Percentiles rank a stretch among this genome's conserved stretches.
Conservation (phyloP, 805 yeast genomes). For the Yamadazyma insecticola region DNA sequence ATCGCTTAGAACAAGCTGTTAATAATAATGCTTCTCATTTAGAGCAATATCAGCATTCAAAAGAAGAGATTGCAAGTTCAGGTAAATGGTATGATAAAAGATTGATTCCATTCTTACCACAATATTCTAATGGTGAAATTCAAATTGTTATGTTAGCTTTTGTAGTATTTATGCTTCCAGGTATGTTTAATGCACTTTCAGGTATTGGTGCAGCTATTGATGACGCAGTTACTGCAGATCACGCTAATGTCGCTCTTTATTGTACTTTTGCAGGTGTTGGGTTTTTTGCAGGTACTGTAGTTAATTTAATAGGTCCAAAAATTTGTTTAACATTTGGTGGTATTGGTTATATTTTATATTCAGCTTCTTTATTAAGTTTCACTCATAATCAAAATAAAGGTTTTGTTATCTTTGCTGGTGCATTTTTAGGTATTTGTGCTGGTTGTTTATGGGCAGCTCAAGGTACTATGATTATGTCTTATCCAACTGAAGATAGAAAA, state of each 20-base stretch:
- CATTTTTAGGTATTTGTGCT: slow-evolving; percentile 54
- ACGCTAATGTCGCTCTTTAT: slow-evolving; percentile 50
- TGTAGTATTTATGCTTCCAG: slow-evolving; percentile 47
- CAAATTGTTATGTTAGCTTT: slow-evolving; percentile 45
- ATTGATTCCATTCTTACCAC: slow-evolving; percentile 21
- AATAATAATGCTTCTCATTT: slow-evolving; percentile 14
- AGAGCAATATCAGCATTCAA: slow-evolving; percentile 20
- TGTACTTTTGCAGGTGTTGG: slow-evolving; percentile 55
- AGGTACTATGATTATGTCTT: slow-evolving; percentile 53
- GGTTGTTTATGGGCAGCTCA: slow-evolving; percentile 57
- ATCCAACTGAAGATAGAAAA: slow-evolving; percentile 50
- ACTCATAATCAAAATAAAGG: slow-evolving; percentile 44
- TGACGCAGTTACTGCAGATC: slow-evolving; percentile 36
- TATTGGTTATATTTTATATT: slow-evolving; percentile 49
- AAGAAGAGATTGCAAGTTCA: slow-evolving; percentile 24
- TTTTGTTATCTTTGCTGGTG: slow-evolving; percentile 53
- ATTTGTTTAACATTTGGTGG: slow-evolving; percentile 48
- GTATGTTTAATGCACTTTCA: slow-evolving; percentile 47
- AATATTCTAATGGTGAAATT: slow-evolving; percentile 33
- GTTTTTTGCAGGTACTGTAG: slow-evolving; percentile 52
- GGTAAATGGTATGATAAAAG: slow-evolving; percentile 39
- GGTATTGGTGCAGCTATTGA: slow-evolving; percentile 49
- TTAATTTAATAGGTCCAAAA: slow-evolving; percentile 46
- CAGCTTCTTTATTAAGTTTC: slow-evolving; percentile 48
- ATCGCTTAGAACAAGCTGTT: slow-evolving; percentile 5